phyloP scores from a whole-genome alignment of 495 filamentous ascomycete species.

The Penicillium fimorum region DNA sequence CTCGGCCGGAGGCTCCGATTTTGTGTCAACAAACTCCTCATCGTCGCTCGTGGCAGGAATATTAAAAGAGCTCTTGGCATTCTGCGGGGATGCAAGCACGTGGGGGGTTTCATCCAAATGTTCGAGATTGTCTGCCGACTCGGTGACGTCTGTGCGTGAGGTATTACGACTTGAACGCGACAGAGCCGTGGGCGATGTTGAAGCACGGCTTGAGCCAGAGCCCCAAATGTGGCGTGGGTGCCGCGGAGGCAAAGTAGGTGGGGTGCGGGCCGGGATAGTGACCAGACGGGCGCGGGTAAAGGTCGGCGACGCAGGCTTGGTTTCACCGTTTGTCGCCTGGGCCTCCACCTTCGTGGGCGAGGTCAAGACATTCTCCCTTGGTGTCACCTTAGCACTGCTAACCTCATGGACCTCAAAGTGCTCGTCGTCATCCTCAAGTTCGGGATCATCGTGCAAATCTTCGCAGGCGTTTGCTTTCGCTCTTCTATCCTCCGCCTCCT shows the following conservation, averaged over 20 bases:
- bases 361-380: conserved; percentile 49
- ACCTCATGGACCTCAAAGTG: conserved; percentile 46
- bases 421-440: conserved; percentile 24
- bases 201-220: conserved; percentile 29
- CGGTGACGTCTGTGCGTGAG: conserved; percentile 19
- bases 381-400: conserved; percentile 45
- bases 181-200: conserved; percentile 26
- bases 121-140: conserved; percentile 15
- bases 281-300: conserved; percentile 65
- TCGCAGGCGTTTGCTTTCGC: conserved; percentile 17
- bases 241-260: conserved; percentile 63
- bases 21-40: conserved; percentile 23
- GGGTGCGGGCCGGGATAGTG: conserved; percentile 66
- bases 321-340: conserved; percentile 41
- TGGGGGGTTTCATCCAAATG: conserved; percentile 12
- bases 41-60: conserved; percentile 20
- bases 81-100: conserved; percentile 23
- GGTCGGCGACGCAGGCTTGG: conserved; percentile 43
- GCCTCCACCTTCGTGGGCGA: conserved; percentile 51
- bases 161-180: conserved; percentile 27
- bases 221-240: conserved; percentile 51
- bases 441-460: conserved; percentile 19
- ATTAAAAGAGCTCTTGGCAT: conserved; percentile 17
- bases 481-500: conserved; percentile 4
- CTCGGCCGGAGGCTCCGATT: conserved; percentile 22